Percentiles rank a stretch among this genome's conserved stretches.
Conservation (phyloP, 257 asterid species). For the Anisodus acutangulus region DNA sequence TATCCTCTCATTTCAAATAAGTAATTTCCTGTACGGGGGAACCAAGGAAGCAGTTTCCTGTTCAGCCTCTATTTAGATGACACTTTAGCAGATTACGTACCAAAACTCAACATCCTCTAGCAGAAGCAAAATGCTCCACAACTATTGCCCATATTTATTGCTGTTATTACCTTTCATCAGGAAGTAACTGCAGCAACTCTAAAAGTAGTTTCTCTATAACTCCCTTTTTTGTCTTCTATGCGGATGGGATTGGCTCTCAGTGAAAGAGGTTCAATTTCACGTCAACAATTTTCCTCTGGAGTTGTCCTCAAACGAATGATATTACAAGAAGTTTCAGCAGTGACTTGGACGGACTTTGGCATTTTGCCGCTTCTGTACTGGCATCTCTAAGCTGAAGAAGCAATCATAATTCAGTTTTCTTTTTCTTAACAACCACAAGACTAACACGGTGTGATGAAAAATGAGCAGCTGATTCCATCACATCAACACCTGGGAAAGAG, state of each 20-base stretch:
- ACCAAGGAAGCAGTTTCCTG: background rate
- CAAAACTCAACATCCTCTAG: background rate
- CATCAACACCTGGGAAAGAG: background rate
- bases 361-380: background rate
- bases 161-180: background rate
- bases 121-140: slow-evolving; percentile 9
- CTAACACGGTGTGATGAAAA: background rate
- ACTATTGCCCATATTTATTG: background rate
- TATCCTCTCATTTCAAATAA: background rate
- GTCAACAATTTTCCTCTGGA: background rate
- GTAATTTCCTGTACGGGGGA: background rate
- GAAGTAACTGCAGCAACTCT: background rate
- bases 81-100: background rate
- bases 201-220: too few relatives aligned
- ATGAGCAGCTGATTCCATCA: background rate
- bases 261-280: background rate
- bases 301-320: background rate
- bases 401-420: background rate
- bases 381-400: background rate
- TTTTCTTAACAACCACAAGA: background rate
- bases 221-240: background rate
- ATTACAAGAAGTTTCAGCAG: background rate
- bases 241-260: background rate
- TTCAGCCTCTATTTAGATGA: background rate
- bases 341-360: background rate